Percentiles rank a stretch among this genome's conserved stretches.
Evolutionary conservation across 169 alveolate species (phyloP).

Genomic region (Cryptosporidium andersoni): DNA sequence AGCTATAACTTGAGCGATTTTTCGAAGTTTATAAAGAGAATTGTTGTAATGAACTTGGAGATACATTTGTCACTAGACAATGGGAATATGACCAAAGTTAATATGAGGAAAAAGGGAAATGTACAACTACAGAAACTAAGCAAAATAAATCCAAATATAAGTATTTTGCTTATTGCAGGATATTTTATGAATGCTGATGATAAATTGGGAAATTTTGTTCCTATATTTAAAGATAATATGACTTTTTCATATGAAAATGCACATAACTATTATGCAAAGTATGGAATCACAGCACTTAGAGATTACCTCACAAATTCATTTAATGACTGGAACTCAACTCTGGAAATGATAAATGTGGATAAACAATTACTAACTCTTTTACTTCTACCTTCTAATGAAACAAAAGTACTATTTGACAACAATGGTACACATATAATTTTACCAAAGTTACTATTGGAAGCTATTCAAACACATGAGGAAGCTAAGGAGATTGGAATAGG

Average conservation of each 20-base stretch:
- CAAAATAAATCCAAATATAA: constrained; percentile 1
- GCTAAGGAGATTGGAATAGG: constrained; percentile 8
- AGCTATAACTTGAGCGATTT: constrained; percentile 36
- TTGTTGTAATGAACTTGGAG: constrained; percentile 61
- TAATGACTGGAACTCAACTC: background rate
- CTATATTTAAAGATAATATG: constrained; percentile 28
- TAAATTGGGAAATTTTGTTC: background rate
- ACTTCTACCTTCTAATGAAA: constrained; percentile 51
- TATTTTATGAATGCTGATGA: constrained; percentile 3
- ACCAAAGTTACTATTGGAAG: constrained; percentile 54
- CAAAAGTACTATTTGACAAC: constrained; percentile 11
- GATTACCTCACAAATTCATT: constrained; percentile 6
- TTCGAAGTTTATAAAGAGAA: constrained; percentile 42
- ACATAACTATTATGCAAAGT: constrained; percentile 53
- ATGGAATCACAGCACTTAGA: constrained; percentile 52
- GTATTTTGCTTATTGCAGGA: constrained; percentile 43
- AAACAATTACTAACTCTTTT: constrained; percentile 26
- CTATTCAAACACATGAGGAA: constrained; percentile 64
- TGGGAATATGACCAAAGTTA: background rate
- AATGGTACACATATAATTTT: constrained; percentile 4
- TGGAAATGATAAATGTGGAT: constrained; percentile 32
- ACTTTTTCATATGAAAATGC: constrained; percentile 43
- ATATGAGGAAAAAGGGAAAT: background rate
- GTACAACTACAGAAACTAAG: background rate
- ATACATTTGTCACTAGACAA: constrained; percentile 41